phyloP scores from a whole-genome alignment of 164 flowering plant species.

The Tinospora cordifolia region DNA sequence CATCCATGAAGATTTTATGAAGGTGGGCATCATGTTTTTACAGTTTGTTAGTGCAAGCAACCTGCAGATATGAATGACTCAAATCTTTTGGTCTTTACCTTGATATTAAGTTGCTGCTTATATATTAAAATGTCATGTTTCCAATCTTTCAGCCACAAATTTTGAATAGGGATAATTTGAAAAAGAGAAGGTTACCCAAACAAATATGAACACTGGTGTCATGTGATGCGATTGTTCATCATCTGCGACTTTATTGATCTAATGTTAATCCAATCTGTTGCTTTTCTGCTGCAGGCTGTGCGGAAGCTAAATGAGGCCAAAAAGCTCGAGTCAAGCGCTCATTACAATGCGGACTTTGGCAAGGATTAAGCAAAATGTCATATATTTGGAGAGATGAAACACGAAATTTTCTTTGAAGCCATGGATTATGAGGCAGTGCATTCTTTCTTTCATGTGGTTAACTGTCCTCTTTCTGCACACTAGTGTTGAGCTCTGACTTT shows the following conservation, averaged over 20 bases:
- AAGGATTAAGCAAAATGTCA: conserved; percentile 43
- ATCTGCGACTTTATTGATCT: not conserved
- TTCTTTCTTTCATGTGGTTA: not conserved
- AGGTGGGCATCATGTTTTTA: conserved; percentile 37
- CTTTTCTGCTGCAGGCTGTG: conserved; percentile 50
- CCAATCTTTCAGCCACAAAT: too few species aligned
- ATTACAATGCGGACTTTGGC: conserved; percentile 81
- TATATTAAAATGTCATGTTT: too few species aligned
- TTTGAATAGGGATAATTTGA: too few species aligned
- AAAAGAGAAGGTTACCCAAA: too few species aligned
- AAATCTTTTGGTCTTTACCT: too few species aligned
- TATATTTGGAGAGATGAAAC: not conserved
- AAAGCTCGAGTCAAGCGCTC: conserved; percentile 82
- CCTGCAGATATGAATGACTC: too few species aligned
- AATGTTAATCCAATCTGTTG: not conserved
- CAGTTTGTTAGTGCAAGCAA: too few species aligned
- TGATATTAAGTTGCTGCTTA: too few species aligned
- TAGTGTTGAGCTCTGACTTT: not conserved
- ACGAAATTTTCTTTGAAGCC: conserved; percentile 9
- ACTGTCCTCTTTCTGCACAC: conserved; percentile 1
- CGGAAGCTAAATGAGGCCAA: conserved; percentile 83
- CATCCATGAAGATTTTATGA: conserved; percentile 95
- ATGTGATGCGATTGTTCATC: too few species aligned
- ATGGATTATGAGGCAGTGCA: conserved; percentile 26
- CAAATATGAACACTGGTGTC: too few species aligned